Evolutionary conservation across 129 eudicot genomes (phyloP).

Genomic region (Chrysanthemum makinoi): DNA sequence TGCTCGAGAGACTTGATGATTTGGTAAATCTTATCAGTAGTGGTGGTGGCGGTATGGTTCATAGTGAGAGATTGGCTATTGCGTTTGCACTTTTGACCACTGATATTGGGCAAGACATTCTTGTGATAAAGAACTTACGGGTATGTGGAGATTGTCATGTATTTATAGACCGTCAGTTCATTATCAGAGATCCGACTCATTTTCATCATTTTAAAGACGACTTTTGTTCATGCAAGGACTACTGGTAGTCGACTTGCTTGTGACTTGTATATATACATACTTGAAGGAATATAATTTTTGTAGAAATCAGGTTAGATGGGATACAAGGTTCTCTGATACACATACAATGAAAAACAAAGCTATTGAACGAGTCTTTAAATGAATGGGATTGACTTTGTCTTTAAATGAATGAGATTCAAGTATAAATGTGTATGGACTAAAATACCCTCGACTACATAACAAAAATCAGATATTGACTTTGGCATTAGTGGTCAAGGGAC

Average conservation of each 20-base stretch:
- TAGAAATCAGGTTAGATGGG: too few relatives aligned
- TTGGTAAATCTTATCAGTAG: conserved; percentile 25
- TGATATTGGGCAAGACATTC: conserved; percentile 42
- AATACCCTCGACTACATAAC: too few relatives aligned
- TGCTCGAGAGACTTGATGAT: conserved; percentile 56
- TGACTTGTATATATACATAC: not conserved
- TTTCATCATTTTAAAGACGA: conserved; percentile 81
- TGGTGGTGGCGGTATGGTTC: conserved; percentile 34
- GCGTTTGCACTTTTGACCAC: conserved; percentile 64
- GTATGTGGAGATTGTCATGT: conserved; percentile 75
- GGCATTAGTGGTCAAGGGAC: too few relatives aligned
- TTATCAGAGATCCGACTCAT: conserved; percentile 79
- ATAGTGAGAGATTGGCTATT: conserved; percentile 80
- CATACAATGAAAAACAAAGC: too few relatives aligned
- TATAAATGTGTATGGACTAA: too few relatives aligned
- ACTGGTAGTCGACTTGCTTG: conserved; percentile 44
- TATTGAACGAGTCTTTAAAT: too few relatives aligned
- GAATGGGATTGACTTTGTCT: too few relatives aligned
- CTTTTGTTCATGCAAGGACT: conserved; percentile 80
- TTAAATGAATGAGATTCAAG: too few relatives aligned
- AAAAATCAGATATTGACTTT: too few relatives aligned
- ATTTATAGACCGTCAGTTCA: conserved; percentile 58
- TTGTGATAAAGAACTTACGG: conserved; percentile 82
- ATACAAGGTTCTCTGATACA: too few relatives aligned
- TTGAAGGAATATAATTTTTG: not conserved